phyloP scores from a whole-genome alignment of 768 basidiomycete species.

The Boletus bicolor region DNA sequence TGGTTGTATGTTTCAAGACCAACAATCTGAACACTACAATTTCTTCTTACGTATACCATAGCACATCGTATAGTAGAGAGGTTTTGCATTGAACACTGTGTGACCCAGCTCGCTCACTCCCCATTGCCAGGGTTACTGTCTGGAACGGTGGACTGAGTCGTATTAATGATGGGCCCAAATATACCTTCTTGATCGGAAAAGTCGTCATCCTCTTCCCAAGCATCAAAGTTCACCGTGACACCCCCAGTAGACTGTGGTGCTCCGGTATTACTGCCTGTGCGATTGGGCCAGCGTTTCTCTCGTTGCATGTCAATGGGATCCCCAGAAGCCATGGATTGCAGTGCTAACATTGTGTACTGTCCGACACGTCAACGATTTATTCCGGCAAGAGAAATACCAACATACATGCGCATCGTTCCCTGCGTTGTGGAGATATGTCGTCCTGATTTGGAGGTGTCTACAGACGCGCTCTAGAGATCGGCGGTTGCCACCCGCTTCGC shows the following conservation, averaged over 20 bases:
- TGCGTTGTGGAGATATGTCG: constrained; percentile 70
- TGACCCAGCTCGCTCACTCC: not conserved
- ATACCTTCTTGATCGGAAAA: constrained; percentile 44
- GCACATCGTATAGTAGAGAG: constrained; percentile 6
- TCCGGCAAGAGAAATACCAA: not conserved
- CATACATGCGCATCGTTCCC: constrained; percentile 83
- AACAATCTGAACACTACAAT: constrained; percentile 1
- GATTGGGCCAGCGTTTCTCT: constrained; percentile 75
- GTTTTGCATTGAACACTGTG: not conserved
- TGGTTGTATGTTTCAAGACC: not conserved
- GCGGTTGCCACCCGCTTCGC: constrained; percentile 50
- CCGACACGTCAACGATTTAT: not conserved
- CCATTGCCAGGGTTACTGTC: constrained; percentile 3
- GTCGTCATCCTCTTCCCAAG: constrained; percentile 56
- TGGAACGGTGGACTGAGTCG: not conserved
- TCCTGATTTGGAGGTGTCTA: constrained; percentile 55
- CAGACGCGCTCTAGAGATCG: constrained; percentile 60
- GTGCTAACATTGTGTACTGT: constrained; percentile 67
- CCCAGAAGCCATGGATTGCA: constrained; percentile 71
- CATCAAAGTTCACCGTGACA: constrained; percentile 55
- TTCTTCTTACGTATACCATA: constrained; percentile 6
- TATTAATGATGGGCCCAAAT: constrained; percentile 25
- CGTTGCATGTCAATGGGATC: constrained; percentile 72
- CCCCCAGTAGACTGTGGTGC: constrained; percentile 26
- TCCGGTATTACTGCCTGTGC: constrained; percentile 31